phyloP scores from a whole-genome alignment of 768 basidiomycete genomes.

The Amanita subjunquillea region DNA sequence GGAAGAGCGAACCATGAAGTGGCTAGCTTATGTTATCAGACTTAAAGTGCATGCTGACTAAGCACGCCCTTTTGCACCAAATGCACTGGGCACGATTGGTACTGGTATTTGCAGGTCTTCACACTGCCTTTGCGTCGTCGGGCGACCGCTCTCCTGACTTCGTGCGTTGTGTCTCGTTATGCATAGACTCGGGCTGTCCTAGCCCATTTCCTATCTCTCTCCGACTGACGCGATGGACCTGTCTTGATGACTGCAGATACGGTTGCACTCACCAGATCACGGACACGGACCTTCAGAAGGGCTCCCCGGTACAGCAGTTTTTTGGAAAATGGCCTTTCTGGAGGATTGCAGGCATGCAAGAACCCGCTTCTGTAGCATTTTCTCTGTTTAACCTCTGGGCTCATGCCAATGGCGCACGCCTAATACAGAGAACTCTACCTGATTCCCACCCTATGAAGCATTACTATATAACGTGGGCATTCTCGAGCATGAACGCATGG shows the following conservation, averaged over 20 bases:
- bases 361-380: constrained; percentile 87
- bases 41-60: background rate
- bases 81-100: background rate
- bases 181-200: constrained; percentile 30
- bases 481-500: constrained; percentile 83
- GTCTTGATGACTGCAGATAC: constrained; percentile 83
- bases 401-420: constrained; percentile 52
- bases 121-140: constrained; percentile 34
- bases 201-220: constrained; percentile 34
- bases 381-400: constrained; percentile 77
- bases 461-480: constrained; percentile 59
- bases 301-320: constrained; percentile 57
- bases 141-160: constrained; percentile 54
- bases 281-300: constrained; percentile 33
- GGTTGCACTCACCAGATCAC: constrained; percentile 78
- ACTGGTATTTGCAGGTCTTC: background rate
- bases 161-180: constrained; percentile 37
- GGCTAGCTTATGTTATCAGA: background rate
- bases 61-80: background rate
- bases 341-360: constrained; percentile 82
- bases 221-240: constrained; percentile 76
- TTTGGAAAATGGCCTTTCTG: constrained; percentile 98
- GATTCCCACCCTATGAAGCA: constrained; percentile 54
- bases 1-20: constrained; percentile 32
- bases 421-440: constrained; percentile 37